phyloP scores from a whole-genome alignment of 805 yeast species.

The Hanseniaspora clermontiae region DNA sequence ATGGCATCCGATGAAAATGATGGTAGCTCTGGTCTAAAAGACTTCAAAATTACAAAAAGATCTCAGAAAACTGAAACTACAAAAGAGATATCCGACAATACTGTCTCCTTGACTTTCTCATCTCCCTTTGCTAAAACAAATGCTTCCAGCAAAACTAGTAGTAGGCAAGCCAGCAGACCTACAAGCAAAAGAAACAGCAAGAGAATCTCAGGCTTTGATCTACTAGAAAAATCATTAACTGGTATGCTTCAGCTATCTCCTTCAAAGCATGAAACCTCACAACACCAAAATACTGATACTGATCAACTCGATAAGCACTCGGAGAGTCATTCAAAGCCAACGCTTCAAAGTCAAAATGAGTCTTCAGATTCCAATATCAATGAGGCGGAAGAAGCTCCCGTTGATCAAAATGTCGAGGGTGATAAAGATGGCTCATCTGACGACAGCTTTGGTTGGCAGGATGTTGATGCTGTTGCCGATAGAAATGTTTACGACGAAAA shows the following conservation, averaged over 20 bases:
- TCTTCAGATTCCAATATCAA: background rate
- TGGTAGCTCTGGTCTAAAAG: conserved; percentile 1
- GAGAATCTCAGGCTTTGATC: conserved; percentile 10
- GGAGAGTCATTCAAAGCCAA: background rate
- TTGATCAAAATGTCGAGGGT: background rate
- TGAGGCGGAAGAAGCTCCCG: background rate
- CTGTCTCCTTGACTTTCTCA: conserved; percentile 5
- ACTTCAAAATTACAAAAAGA: conserved; percentile 11
- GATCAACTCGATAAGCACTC: background rate
- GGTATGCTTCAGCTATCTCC: background rate
- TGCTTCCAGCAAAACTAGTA: background rate
- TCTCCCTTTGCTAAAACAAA: conserved; percentile 3
- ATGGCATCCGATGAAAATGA: background rate
- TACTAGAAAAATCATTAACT: conserved; percentile 1
- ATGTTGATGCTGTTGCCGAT: conserved; percentile 72
- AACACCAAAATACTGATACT: background rate
- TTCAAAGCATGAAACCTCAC: background rate
- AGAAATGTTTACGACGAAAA: conserved; percentile 68
- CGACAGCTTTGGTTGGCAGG: conserved; percentile 57
- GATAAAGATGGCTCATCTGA: conserved; percentile 27
- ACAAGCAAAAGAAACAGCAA: conserved; percentile 12
- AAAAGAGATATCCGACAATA: conserved; percentile 1
- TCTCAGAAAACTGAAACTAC: background rate
- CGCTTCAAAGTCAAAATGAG: too few species aligned
- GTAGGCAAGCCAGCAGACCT: conserved; percentile 5